phyloP scores from a whole-genome alignment of 352 stramenopile genomes.

The Pseudoperonospora humuli region DNA sequence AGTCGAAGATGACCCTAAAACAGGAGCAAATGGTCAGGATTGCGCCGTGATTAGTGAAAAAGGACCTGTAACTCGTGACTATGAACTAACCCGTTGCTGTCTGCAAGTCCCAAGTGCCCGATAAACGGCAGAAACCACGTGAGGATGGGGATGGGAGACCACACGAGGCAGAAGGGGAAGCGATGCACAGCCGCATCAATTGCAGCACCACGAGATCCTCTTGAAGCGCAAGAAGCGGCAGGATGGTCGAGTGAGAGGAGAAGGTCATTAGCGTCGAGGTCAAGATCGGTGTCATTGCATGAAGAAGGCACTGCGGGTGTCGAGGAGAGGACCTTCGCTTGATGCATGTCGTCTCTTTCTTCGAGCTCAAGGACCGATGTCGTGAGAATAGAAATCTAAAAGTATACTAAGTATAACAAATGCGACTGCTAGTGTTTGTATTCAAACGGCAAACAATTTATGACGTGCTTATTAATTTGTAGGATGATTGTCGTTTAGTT shows the following conservation, averaged over 20 bases:
- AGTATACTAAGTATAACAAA: background rate
- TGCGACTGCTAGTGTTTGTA: background rate
- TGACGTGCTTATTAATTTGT: no score
- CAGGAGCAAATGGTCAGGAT: constrained; percentile 7
- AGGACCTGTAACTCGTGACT: background rate
- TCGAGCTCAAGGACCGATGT: no score
- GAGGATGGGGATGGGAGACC: constrained; percentile 85
- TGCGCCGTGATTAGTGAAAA: background rate
- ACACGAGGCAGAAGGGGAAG: constrained; percentile 91
- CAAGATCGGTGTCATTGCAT: background rate
- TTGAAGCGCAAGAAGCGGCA: background rate
- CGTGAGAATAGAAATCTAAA: background rate
- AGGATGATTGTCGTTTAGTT: no score
- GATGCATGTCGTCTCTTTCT: constrained; percentile 1
- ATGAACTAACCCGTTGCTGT: constrained; percentile 59
- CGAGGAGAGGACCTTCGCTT: constrained; percentile 1
- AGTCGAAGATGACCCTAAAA: constrained; percentile 91
- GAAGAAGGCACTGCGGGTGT: background rate
- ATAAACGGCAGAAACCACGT: constrained; percentile 95
- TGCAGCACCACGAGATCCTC: background rate
- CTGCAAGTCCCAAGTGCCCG: constrained; percentile 91
- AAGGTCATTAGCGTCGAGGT: constrained; percentile 9
- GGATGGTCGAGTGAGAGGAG: constrained; percentile 10
- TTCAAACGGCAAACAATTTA: no score
- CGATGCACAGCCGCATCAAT: constrained; percentile 36